These are phyloP conservation scores for Cordyceps javanica DNA, from an alignment of 2,329 filamentous ascomycete genomes.

Conservation along the genomic window DNA sequence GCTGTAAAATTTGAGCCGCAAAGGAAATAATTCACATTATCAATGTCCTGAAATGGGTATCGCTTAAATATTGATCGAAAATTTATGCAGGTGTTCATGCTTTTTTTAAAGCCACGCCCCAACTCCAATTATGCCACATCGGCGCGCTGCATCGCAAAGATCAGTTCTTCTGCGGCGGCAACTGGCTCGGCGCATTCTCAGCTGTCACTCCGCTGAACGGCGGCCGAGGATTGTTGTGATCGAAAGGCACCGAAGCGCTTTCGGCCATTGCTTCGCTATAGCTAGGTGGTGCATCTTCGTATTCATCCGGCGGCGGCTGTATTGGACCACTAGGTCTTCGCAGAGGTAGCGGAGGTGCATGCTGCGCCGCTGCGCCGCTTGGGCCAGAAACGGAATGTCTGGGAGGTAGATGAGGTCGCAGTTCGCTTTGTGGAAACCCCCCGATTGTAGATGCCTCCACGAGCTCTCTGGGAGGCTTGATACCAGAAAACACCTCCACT, in stretches of 20 bases:
- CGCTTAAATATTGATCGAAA: constrained; percentile 2
- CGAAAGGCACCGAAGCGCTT: constrained; percentile 61
- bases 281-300: constrained; percentile 82
- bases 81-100: background rate
- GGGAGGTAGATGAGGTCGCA: constrained; percentile 22
- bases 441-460: constrained; percentile 50
- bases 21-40: too few relatives aligned
- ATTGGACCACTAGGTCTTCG: constrained; percentile 40
- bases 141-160: background rate
- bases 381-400: constrained; percentile 12
- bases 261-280: constrained; percentile 91
- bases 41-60: constrained; percentile 4
- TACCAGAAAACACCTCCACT: constrained; percentile 80
- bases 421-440: constrained; percentile 29
- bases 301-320: constrained; percentile 50
- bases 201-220: constrained; percentile 61
- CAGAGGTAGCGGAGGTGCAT: constrained; percentile 19
- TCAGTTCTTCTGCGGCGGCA: constrained; percentile 37
- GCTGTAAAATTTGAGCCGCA: too few relatives aligned
- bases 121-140: background rate
- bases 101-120: background rate
- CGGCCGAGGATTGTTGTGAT: constrained; percentile 54
- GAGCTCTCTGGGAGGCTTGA: constrained; percentile 71
- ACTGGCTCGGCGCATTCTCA: constrained; percentile 50
- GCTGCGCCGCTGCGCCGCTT: constrained; percentile 13